Evolutionary conservation across 176 grass and related monocot species (phyloP).

Genomic region (Bonia amplexicaulis): DNA sequence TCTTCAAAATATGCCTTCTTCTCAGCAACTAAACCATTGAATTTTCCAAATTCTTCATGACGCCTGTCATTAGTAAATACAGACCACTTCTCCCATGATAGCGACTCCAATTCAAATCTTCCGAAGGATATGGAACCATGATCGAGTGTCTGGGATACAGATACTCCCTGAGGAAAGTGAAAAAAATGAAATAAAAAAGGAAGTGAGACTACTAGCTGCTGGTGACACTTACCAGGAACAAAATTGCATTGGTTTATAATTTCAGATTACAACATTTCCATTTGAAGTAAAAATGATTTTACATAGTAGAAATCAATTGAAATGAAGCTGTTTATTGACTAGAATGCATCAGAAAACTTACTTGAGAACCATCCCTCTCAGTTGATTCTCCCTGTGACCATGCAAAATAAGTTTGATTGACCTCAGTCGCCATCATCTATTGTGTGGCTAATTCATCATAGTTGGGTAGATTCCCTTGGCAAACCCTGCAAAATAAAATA

Average conservation of each 20-base stretch:
- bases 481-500: conserved; percentile 21
- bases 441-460: conserved; percentile 13
- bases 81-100: conserved; percentile 97
- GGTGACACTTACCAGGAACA: background rate
- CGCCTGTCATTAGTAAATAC: conserved; percentile 89
- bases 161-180: conserved; percentile 49
- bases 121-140: conserved; percentile 96
- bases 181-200: conserved; percentile 22
- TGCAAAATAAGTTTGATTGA: conserved; percentile 75
- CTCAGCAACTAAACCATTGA: conserved; percentile 94
- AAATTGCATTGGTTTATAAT: background rate
- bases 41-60: conserved; percentile 92
- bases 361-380: conserved; percentile 63
- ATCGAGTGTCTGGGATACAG: conserved; percentile 79
- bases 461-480: background rate
- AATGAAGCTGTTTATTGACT: background rate
- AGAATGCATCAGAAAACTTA: conserved; percentile 18
- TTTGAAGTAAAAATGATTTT: background rate
- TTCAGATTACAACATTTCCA: background rate
- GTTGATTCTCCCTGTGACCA: conserved; percentile 79
- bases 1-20: conserved; percentile 99
- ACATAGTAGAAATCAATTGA: background rate
- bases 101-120: conserved; percentile 78
- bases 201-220: background rate
- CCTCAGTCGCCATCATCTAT: conserved; percentile 54